Percentiles rank a stretch among this genome's conserved stretches.
Conservation (phyloP, 2,329 filamentous ascomycete species). For the Fusarium avenaceum region DNA sequence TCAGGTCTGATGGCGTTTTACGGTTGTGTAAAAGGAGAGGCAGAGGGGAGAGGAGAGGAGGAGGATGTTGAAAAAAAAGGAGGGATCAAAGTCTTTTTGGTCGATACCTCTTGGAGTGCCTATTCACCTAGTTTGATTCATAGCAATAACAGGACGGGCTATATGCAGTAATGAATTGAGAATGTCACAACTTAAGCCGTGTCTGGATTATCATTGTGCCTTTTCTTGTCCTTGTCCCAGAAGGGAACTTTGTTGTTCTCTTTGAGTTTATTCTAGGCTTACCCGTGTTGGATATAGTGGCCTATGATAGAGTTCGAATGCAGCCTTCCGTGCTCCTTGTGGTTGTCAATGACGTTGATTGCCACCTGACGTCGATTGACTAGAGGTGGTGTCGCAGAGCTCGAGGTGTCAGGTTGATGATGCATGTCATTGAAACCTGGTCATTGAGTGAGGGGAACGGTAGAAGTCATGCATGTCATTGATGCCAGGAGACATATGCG, state of each 20-base stretch:
- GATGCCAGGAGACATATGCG: slow-evolving; percentile 7
- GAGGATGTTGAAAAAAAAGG: slow-evolving; percentile 2
- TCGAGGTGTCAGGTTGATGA: neutral
- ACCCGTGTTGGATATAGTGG: slow-evolving; percentile 12
- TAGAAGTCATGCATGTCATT: slow-evolving; percentile 3
- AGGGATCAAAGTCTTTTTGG: slow-evolving; percentile 24
- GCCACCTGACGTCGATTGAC: slow-evolving; percentile 26
- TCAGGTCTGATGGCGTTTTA: slow-evolving; percentile 51
- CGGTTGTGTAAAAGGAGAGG: slow-evolving; percentile 41
- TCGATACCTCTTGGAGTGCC: slow-evolving; percentile 17
- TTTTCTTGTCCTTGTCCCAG: neutral
- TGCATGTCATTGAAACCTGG: neutral
- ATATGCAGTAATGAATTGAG: slow-evolving; percentile 45
- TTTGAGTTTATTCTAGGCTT: slow-evolving; percentile 30
- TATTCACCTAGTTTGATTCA: slow-evolving; percentile 36
- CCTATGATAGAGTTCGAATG: slow-evolving; percentile 17
- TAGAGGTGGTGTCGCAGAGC: slow-evolving; percentile 1
- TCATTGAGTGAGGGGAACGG: neutral
- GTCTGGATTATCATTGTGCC: neutral
- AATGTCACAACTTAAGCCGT: slow-evolving; percentile 27
- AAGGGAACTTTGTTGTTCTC: slow-evolving; percentile 7
- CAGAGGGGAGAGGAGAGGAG: neutral
- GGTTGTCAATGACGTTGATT: slow-evolving; percentile 36
- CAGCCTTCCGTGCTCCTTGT: slow-evolving; percentile 8
- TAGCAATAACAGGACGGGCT: slow-evolving; percentile 33